Evolutionary conservation across 2,329 filamentous ascomycete genomes (phyloP).

Genomic region (Fusarium vanettenii): DNA sequence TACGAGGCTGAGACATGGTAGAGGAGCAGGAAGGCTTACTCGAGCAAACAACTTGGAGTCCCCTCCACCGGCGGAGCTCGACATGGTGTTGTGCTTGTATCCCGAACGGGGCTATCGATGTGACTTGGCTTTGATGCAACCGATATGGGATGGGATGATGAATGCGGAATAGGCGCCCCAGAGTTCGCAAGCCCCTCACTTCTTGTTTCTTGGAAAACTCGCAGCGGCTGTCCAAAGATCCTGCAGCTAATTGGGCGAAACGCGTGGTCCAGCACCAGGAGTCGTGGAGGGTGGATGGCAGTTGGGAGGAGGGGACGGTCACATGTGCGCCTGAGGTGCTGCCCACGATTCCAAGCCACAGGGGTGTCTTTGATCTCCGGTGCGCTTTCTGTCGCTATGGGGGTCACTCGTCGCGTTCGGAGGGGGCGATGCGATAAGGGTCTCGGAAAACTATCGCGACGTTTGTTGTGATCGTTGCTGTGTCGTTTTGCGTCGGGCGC

Average conservation of each 20-base stretch:
- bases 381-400: slow-evolving; percentile 18
- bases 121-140: slow-evolving; percentile 27
- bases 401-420: neutral
- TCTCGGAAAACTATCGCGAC: slow-evolving; percentile 16
- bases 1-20: slow-evolving; percentile 30
- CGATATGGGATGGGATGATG: slow-evolving; percentile 13
- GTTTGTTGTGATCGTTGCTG: slow-evolving; percentile 29
- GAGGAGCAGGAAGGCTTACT: slow-evolving; percentile 66
- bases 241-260: slow-evolving; percentile 41
- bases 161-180: slow-evolving; percentile 38
- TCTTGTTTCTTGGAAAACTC: slow-evolving; percentile 21
- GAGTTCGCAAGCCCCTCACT: slow-evolving; percentile 42
- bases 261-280: slow-evolving; percentile 32
- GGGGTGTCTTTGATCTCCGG: slow-evolving; percentile 27
- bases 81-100: slow-evolving; percentile 59
- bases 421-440: neutral
- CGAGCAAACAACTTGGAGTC: slow-evolving; percentile 99
- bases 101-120: slow-evolving; percentile 28
- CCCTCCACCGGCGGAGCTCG: slow-evolving; percentile 73
- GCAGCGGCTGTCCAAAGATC: slow-evolving; percentile 22
- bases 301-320: slow-evolving; percentile 40
- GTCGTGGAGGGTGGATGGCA: slow-evolving; percentile 41
- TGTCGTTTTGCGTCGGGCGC: slow-evolving; percentile 31
- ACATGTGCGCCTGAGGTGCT: slow-evolving; percentile 40
- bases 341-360: slow-evolving; percentile 33